Evolutionary conservation across 768 basidiomycete genomes (phyloP), one percentile per base, ranked within the genome.

Genomic region (Tylopilus subfusipes): DNA sequence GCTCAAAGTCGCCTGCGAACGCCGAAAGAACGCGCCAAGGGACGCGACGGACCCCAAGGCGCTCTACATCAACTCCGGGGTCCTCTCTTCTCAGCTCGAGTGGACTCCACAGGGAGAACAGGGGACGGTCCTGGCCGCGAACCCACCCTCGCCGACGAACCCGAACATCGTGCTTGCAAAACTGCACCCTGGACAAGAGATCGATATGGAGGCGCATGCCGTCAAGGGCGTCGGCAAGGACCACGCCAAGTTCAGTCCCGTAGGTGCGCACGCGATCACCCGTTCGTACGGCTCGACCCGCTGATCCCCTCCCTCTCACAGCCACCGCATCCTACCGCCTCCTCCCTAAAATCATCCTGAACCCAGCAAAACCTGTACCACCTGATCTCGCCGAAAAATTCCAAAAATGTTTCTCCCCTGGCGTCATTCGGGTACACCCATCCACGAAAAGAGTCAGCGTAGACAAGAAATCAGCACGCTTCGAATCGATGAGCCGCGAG

Each of bases 321-420:
- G 96, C 96, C 4, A 98, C 95, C 8, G 96, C 97, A 3, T 91
- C 94, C 1, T 99, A 98, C 68, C 89, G 97, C 47, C 79, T 97
- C 7, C 81, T 97, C 29, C 97, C 97, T 0, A 78, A 88, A 59
- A 88, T 99, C 68, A 68, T 78, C 46, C 74, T 88, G 57, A 81
- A 82, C 64, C 84, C 87, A 39, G 75, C 74, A 54, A 83, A 85
- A 57, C 88, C 88, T 0, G 86, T 98, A 29, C 89, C 93, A 0
- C 79, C 83, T 8, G 76, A 84, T n/a, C 82, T 84, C 30, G 85
- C 86, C 5, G 77, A 85, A 33, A 92, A 91, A 59, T 98, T 99
- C 69, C 80, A 84, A 65, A 77, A 81, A 48, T 96, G 94, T 70
- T 99, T 99, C 70, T 84, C 93, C 2, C 81, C 85, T 0, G 90